These are phyloP conservation scores for Trichothecium sympodiale DNA, from an alignment of 2,329 filamentous ascomycete species.

Conservation along the genomic window DNA sequence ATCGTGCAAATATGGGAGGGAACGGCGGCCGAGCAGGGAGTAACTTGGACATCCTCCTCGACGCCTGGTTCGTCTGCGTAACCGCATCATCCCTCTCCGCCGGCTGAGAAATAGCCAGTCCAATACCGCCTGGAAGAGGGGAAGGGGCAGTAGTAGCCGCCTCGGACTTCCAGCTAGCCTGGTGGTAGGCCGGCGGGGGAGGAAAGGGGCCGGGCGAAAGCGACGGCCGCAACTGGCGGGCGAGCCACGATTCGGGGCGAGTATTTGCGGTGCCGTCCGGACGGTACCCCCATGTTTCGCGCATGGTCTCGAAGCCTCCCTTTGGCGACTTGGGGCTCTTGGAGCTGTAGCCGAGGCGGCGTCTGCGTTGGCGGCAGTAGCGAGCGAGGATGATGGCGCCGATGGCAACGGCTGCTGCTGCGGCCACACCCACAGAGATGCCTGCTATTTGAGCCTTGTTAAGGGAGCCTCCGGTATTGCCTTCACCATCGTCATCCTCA, in stretches of 20 bases:
- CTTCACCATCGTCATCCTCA: slow-evolving; percentile 7
- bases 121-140: neutral
- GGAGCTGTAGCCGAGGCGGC: slow-evolving; percentile 23
- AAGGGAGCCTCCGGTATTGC: slow-evolving; percentile 8
- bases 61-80: slow-evolving; percentile 2
- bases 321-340: slow-evolving; percentile 14
- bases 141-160: neutral
- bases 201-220: slow-evolving; percentile 10
- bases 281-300: slow-evolving; percentile 25
- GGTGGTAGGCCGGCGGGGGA: slow-evolving; percentile 14
- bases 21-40: slow-evolving; percentile 35
- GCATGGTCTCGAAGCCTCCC: slow-evolving; percentile 5
- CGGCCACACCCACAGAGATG: slow-evolving; percentile 43
- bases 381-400: slow-evolving; percentile 34
- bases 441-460: slow-evolving; percentile 41
- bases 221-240: slow-evolving; percentile 11
- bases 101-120: slow-evolving; percentile 2
- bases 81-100: neutral
- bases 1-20: slow-evolving; percentile 11
- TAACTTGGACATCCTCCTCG: slow-evolving; percentile 28
- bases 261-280: slow-evolving; percentile 14
- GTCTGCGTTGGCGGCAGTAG: slow-evolving; percentile 26
- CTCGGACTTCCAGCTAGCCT: slow-evolving; percentile 14
- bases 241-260: slow-evolving; percentile 15
- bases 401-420: slow-evolving; percentile 35